phyloP scores from a whole-genome alignment of 768 basidiomycete genomes.

The Pleurotus salmoneostramineus region DNA sequence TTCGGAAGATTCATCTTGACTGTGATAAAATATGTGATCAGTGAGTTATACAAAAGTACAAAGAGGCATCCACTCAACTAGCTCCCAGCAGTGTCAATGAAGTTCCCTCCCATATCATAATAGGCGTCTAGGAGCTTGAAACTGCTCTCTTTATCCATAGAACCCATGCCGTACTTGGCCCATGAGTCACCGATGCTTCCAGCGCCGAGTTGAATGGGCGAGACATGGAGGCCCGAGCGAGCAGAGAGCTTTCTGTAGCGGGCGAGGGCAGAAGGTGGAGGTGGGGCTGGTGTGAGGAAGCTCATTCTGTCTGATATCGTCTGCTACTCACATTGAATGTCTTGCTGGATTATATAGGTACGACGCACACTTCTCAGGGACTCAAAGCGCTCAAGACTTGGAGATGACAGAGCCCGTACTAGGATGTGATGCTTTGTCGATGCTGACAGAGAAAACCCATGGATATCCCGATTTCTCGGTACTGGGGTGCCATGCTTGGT shows the following conservation, averaged over 20 bases:
- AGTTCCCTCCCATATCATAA: slow-evolving; percentile 42
- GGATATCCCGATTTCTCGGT: too few species aligned
- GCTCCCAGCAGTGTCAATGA: slow-evolving; percentile 44
- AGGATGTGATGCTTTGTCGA: too few species aligned
- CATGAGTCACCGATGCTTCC: slow-evolving; percentile 41
- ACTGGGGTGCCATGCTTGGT: too few species aligned
- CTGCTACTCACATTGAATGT: too few species aligned
- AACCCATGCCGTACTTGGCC: slow-evolving; percentile 25
- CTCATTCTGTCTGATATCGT: neutral
- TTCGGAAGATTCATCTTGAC: slow-evolving; percentile 55
- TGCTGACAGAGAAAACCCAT: too few species aligned
- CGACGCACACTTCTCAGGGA: too few species aligned
- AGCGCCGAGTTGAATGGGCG: slow-evolving; percentile 37
- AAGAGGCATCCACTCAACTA: slow-evolving; percentile 25
- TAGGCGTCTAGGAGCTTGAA: slow-evolving; percentile 45
- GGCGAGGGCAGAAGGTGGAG: slow-evolving; percentile 26
- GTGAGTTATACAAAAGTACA: neutral
- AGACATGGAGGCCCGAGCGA: slow-evolving; percentile 34
- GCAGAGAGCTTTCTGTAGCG: slow-evolving; percentile 32
- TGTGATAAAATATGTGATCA: slow-evolving; percentile 10
- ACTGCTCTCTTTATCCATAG: slow-evolving; percentile 35
- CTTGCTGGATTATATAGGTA: too few species aligned
- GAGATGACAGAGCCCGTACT: too few species aligned
- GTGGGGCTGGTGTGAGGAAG: slow-evolving; percentile 14
- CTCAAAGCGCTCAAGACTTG: too few species aligned